These are phyloP conservation scores for Clarkia xantiana DNA, from an alignment of 345 rosid genomes.

Conservation along the genomic window DNA sequence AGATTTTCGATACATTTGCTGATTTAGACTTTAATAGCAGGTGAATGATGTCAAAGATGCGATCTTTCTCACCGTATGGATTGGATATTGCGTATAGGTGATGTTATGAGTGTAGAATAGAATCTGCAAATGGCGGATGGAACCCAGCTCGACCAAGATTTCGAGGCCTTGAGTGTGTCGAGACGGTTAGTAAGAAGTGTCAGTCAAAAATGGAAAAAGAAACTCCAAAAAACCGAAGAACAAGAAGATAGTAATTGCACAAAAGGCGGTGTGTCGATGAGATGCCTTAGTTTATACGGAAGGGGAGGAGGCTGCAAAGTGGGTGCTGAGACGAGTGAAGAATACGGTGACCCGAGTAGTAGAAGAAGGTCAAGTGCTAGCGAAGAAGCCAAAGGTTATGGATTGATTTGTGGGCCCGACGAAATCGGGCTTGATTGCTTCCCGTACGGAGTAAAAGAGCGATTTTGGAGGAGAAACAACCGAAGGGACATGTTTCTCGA, in stretches of 20 bases:
- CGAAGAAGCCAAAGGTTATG: constrained; percentile 55
- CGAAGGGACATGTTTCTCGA: constrained; percentile 21
- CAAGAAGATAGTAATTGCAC: constrained; percentile 30
- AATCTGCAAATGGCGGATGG: constrained; percentile 33
- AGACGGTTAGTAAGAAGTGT: constrained; percentile 64
- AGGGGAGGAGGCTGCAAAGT: constrained; percentile 95
- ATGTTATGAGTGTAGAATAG: background rate
- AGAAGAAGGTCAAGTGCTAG: constrained; percentile 75
- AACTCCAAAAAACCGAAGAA: constrained; percentile 29
- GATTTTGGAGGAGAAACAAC: constrained; percentile 59
- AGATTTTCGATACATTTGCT: constrained; percentile 1
- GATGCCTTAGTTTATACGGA: constrained; percentile 57
- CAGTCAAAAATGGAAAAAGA: constrained; percentile 65
- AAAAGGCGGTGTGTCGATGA: constrained; percentile 31
- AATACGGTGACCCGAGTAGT: constrained; percentile 53
- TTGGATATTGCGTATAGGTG: no score
- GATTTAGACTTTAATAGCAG: background rate
- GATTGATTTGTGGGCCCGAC: constrained; percentile 49
- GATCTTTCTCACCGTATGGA: background rate
- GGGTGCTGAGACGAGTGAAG: constrained; percentile 75
- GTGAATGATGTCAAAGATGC: constrained; percentile 2
- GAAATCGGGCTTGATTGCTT: constrained; percentile 75
- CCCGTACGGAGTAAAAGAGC: constrained; percentile 73
- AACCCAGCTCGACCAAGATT: constrained; percentile 41
- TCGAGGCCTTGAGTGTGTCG: constrained; percentile 58